These are phyloP conservation scores for Spatholobus suberectus DNA, from an alignment of 306 rosid genomes.

Conservation along the genomic window DNA sequence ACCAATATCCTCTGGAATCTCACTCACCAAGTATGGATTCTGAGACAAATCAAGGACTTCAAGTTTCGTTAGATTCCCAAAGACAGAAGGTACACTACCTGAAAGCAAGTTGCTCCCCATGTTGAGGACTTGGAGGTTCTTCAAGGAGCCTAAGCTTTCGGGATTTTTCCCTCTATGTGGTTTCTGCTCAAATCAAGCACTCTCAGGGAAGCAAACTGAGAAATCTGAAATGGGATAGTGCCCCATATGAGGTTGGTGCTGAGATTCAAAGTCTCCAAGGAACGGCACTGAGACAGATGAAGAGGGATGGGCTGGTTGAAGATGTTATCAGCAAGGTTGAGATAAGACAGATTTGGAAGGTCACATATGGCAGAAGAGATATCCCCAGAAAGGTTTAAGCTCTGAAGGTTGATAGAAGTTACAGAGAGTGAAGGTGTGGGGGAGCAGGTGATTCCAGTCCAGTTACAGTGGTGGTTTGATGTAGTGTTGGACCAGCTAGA, in stretches of 20 bases:
- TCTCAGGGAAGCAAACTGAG: conserved; percentile 63
- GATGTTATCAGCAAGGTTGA: conserved; percentile 82
- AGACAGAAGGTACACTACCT: conserved; percentile 70
- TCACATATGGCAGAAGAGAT: conserved; percentile 75
- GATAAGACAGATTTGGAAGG: conserved; percentile 64
- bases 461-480: conserved; percentile 65
- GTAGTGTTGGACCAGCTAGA: conserved; percentile 80
- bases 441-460: conserved; percentile 85
- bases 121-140: conserved; percentile 69
- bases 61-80: conserved; percentile 73
- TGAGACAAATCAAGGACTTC: conserved; percentile 84
- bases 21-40: conserved; percentile 78
- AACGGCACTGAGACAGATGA: conserved; percentile 77
- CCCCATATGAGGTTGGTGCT: conserved; percentile 94
- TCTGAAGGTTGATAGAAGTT: conserved; percentile 71
- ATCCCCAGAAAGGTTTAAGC: conserved; percentile 84
- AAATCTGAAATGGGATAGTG: conserved; percentile 91
- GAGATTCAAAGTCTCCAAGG: conserved; percentile 81
- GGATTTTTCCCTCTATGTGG: conserved; percentile 78
- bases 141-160: conserved; percentile 71
- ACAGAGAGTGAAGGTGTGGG: conserved; percentile 56
- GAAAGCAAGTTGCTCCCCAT: conserved; percentile 77
- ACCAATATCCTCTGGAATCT: conserved; percentile 79
- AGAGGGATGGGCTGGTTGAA: conserved; percentile 96
- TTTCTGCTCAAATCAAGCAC: conserved; percentile 84